A percentile compares a stretch with the other conserved stretches of the same genome.
Evolutionary conservation across 176 grass and related monocot genomes (phyloP).

Genomic region (Hordeum marinum): DNA sequence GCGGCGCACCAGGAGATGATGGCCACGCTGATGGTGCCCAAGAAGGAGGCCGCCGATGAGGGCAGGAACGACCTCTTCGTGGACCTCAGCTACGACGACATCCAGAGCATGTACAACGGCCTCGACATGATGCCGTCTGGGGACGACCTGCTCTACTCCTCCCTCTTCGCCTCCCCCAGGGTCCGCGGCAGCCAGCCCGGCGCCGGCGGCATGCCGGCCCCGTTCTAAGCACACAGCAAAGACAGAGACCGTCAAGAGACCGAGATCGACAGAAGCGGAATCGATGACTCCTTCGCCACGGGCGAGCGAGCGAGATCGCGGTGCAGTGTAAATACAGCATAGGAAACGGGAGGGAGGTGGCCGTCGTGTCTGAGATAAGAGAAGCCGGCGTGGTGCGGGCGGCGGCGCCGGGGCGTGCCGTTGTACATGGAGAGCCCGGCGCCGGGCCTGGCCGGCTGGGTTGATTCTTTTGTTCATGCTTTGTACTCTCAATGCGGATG

Average conservation of each 20-base stretch:
- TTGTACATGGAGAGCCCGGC: background rate
- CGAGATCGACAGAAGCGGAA: background rate
- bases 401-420: background rate
- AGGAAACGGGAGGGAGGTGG: background rate
- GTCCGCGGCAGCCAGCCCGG: background rate
- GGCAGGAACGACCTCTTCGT: slow-evolving; percentile 38
- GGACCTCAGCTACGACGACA: slow-evolving; percentile 60
- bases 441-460: background rate
- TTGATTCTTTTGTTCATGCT: slow-evolving; percentile 34
- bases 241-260: background rate
- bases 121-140: slow-evolving; percentile 41
- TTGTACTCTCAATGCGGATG: background rate
- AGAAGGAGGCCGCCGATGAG: slow-evolving; percentile 34
- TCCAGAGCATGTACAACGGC: slow-evolving; percentile 54
- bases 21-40: slow-evolving; percentile 38
- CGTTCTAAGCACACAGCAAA: slow-evolving; percentile 11
- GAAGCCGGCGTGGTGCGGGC: background rate
- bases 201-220: slow-evolving; percentile 15
- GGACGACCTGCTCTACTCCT: slow-evolving; percentile 37
- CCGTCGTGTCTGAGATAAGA: background rate
- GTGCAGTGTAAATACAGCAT: slow-evolving; percentile 28
- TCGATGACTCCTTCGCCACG: background rate
- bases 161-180: slow-evolving; percentile 46
- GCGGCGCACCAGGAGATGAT: slow-evolving; percentile 11
- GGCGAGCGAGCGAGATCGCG: background rate